These are phyloP conservation scores for Penicillium polonicum DNA, from an alignment of 2,329 filamentous ascomycete species.

Conservation along the genomic window DNA sequence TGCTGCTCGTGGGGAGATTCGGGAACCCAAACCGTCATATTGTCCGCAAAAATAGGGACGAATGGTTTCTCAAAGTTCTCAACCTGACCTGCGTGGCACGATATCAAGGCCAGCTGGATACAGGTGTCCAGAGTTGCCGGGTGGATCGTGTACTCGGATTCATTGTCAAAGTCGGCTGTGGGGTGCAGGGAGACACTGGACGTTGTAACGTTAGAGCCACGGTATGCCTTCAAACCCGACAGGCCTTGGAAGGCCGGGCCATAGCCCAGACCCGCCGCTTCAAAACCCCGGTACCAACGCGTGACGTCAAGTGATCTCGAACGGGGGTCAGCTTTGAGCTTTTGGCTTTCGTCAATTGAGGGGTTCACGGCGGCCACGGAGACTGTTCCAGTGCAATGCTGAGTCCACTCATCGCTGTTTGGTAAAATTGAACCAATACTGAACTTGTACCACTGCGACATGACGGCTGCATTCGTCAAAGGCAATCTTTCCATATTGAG, in stretches of 20 bases:
- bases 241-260: not conserved
- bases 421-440: not conserved
- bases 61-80: not conserved
- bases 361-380: not conserved
- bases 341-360: not conserved
- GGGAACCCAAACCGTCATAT: too few species aligned
- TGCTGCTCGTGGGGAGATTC: too few species aligned
- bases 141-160: not conserved
- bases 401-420: not conserved
- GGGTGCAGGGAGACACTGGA: not conserved
- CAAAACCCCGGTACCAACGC: not conserved
- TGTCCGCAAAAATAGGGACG: too few species aligned
- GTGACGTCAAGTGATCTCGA: not conserved
- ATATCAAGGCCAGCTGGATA: not conserved
- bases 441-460: not conserved
- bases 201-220: not conserved
- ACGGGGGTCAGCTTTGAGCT: too few species aligned
- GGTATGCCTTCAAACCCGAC: not conserved
- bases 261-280: not conserved
- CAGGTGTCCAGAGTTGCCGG: not conserved
- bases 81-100: not conserved
- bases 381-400: not conserved
- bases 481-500: not conserved
- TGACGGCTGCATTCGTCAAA: not conserved
- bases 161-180: not conserved